A percentile compares a stretch with the other conserved stretches of the same genome.
phyloP scores from a whole-genome alignment of 2,329 filamentous ascomycete species.

The Thermoascus crustaceus region DNA sequence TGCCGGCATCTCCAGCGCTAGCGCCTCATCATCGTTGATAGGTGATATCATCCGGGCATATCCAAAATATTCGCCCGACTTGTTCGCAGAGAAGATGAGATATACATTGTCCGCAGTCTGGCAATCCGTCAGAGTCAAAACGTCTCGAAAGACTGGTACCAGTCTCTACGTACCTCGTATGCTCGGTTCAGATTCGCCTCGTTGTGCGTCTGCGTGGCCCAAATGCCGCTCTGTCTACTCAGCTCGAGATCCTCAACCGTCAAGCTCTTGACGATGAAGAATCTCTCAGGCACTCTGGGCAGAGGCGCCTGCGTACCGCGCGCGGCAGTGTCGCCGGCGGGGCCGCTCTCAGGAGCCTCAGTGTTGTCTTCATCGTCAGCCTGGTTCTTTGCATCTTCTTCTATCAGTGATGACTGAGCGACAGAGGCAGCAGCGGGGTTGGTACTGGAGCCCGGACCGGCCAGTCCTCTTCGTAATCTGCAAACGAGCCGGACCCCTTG shows the following conservation, averaged over 20 bases:
- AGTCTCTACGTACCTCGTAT: conserved; percentile 56
- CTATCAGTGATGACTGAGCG: conserved; percentile 39
- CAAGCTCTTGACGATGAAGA: conserved; percentile 88
- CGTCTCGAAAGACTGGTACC: no score
- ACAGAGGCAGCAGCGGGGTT: conserved; percentile 28
- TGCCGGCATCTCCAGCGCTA: conserved; percentile 61
- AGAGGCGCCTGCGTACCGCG: conserved; percentile 10
- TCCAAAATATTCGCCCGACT: conserved; percentile 93
- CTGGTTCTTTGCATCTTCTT: conserved; percentile 10
- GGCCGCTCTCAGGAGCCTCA: conserved; percentile 4
- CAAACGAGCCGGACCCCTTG: conserved; percentile 80
- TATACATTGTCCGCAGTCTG: conserved; percentile 78
- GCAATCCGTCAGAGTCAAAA: conserved; percentile 1
- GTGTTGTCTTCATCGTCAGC: conserved; percentile 9
- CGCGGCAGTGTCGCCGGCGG: conserved; percentile 11
- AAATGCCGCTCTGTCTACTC: conserved; percentile 78
- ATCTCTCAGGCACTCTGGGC: conserved; percentile 57
- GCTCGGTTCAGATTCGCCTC: conserved; percentile 76
- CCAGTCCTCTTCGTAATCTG: conserved; percentile 57
- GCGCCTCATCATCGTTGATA: conserved; percentile 68
- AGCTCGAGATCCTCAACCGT: conserved; percentile 83
- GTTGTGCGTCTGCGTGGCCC: conserved; percentile 93
- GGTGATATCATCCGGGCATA: conserved; percentile 84
- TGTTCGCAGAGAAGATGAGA: conserved; percentile 91
- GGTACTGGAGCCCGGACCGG: conserved; percentile 26